A percentile compares a stretch with the other conserved stretches of the same genome.
Conservation (phyloP, 495 filamentous ascomycete genomes). For the Penicillium riverlandense region DNA sequence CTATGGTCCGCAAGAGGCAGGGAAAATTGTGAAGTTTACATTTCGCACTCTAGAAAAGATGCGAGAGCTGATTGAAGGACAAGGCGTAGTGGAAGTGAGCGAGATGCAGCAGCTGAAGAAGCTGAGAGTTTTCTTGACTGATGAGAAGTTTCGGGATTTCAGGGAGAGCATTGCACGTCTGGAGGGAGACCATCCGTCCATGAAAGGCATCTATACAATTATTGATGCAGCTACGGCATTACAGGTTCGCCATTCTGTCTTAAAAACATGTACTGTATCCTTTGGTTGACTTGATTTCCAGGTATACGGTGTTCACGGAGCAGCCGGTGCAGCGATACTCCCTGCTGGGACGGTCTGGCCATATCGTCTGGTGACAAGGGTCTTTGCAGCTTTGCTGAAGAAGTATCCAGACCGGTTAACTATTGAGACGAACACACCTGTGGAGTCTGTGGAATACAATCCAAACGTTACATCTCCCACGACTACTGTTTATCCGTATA, state of each 20-base stretch:
- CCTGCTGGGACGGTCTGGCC: constrained; percentile 60
- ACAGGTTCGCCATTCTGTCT: constrained; percentile 6
- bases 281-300: neutral
- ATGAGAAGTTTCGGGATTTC: constrained; percentile 15
- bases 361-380: constrained; percentile 66
- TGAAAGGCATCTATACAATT: constrained; percentile 22
- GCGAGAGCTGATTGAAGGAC: constrained; percentile 16
- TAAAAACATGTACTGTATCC: neutral
- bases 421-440: constrained; percentile 72
- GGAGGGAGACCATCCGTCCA: constrained; percentile 18
- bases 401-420: constrained; percentile 46
- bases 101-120: constrained; percentile 22
- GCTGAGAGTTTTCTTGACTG: constrained; percentile 22
- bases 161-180: constrained; percentile 14
- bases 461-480: constrained; percentile 3
- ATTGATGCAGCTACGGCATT: constrained; percentile 12
- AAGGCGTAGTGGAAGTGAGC: constrained; percentile 15
- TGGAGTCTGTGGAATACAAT: constrained; percentile 26
- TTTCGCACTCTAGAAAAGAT: constrained; percentile 23
- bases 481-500: constrained; percentile 9
- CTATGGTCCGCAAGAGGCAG: constrained; percentile 18
- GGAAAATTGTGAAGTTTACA: constrained; percentile 22
- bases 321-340: constrained; percentile 36
- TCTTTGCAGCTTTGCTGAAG: constrained; percentile 51
- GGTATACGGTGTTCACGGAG: constrained; percentile 34